phyloP scores from a whole-genome alignment of 2,329 filamentous ascomycete species.

The Fusarium robinianum region DNA sequence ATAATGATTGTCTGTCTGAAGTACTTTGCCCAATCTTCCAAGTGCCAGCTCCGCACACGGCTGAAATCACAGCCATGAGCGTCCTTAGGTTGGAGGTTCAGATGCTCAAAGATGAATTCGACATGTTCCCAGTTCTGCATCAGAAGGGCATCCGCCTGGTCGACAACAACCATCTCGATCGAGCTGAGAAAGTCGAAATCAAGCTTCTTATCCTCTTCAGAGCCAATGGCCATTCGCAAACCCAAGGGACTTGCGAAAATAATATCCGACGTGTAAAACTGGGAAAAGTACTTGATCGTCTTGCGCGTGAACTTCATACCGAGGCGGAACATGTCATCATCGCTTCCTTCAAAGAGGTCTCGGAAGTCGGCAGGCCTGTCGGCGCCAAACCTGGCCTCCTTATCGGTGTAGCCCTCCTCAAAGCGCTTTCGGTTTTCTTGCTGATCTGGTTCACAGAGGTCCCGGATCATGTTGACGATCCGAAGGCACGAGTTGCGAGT shows the following conservation, averaged over 20 bases:
- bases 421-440: conserved; percentile 96
- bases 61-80: conserved; percentile 93
- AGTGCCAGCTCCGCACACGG: conserved; percentile 86
- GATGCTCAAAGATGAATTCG: conserved; percentile 85
- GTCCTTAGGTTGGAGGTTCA: conserved; percentile 89
- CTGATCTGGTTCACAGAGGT: conserved; percentile 80
- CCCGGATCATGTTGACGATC: conserved; percentile 76
- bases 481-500: conserved; percentile 85
- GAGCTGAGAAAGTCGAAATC: conserved; percentile 94
- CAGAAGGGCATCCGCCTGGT: conserved; percentile 88
- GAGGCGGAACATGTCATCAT: conserved; percentile 95
- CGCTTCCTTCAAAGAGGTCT: conserved; percentile 90
- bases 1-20: conserved; percentile 86
- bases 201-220: conserved; percentile 65
- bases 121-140: conserved; percentile 99
- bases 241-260: conserved; percentile 90
- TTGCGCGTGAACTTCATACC: conserved; percentile 98
- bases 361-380: conserved; percentile 85
- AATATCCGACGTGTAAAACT: conserved; percentile 96
- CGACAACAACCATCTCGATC: conserved; percentile 86
- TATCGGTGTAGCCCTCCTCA: conserved; percentile 76
- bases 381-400: conserved; percentile 65
- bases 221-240: conserved; percentile 86
- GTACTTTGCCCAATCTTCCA: conserved; percentile 81
- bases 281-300: conserved; percentile 90